Percentiles rank a stretch among this genome's conserved stretches.
Evolutionary conservation across 441 rosid species (phyloP).

Genomic region (Gossypium aridum): DNA sequence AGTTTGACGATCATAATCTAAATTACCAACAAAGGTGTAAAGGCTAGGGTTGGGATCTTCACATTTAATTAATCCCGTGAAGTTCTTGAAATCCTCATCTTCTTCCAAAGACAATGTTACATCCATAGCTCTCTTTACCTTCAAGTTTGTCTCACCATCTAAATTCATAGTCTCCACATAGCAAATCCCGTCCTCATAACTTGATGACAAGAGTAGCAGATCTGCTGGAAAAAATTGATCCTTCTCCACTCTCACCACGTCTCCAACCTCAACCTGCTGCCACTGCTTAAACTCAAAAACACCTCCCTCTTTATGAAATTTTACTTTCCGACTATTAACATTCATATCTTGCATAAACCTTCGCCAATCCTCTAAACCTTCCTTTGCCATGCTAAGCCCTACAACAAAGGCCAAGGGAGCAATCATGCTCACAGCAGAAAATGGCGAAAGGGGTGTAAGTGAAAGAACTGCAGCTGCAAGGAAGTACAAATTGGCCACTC

Average conservation of each 20-base stretch:
- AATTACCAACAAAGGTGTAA: conserved; percentile 80
- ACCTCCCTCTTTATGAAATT: conserved; percentile 60
- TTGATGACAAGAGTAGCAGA: conserved; percentile 73
- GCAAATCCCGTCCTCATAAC: conserved; percentile 92
- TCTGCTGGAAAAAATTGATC: conserved; percentile 91
- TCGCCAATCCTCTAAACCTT: conserved; percentile 91
- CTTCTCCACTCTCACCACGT: conserved; percentile 81
- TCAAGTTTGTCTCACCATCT: conserved; percentile 96
- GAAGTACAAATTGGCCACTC: conserved; percentile 94
- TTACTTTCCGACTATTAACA: conserved; percentile 69
- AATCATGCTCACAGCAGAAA: conserved; percentile 87
- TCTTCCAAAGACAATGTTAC: conserved; percentile 59
- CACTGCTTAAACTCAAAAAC: conserved; percentile 33
- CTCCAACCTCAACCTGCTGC: conserved; percentile 82
- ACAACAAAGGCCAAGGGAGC: conserved; percentile 87
- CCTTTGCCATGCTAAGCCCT: conserved; percentile 92
- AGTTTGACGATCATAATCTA: conserved; percentile 65
- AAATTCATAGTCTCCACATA: conserved; percentile 98
- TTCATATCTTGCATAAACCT: conserved; percentile 92
- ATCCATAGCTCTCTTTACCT: conserved; percentile 84
- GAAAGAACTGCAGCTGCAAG: conserved; percentile 84
- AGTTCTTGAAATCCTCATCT: conserved; percentile 59
- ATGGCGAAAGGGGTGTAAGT: conserved; percentile 75
- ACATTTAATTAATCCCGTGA: conserved; percentile 57
- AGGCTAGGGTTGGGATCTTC: conserved; percentile 95